These are phyloP conservation scores for Ceratocystis variospora DNA, from an alignment of 2,329 filamentous ascomycete genomes.

Conservation along the genomic window DNA sequence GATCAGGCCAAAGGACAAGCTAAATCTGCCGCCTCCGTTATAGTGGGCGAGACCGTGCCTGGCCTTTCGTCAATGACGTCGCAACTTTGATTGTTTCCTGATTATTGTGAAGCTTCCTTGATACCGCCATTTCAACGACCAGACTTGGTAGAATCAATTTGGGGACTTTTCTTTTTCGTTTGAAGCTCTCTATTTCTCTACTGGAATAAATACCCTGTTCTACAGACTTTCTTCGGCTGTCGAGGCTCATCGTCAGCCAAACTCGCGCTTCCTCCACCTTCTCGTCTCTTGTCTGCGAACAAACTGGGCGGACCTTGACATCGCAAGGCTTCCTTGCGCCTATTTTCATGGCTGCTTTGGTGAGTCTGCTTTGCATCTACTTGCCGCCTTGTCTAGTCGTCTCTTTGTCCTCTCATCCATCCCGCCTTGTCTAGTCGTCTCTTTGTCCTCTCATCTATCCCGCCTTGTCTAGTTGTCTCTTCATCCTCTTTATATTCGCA, in stretches of 20 bases:
- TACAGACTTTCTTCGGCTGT: not conserved
- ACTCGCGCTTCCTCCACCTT: not conserved
- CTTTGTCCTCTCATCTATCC: not conserved
- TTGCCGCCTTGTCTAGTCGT: not conserved
- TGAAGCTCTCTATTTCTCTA: not conserved
- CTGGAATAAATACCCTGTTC: not conserved
- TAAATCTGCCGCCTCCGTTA: not conserved
- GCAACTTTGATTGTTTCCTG: not conserved
- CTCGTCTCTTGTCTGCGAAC: not conserved
- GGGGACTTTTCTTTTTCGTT: not conserved
- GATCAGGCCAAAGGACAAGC: not conserved
- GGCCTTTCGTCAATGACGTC: constrained; percentile 1
- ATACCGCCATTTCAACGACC: not conserved
- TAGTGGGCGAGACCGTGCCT: not conserved
- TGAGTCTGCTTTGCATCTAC: constrained; percentile 2
- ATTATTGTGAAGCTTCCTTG: not conserved
- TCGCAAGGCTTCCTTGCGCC: constrained; percentile 6
- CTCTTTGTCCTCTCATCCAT: not conserved
- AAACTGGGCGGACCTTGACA: not conserved
- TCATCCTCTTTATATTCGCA: not conserved
- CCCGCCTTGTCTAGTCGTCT: not conserved
- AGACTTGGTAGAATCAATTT: too few relatives aligned
- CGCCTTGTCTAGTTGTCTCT: not conserved
- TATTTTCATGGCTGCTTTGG: constrained; percentile 17
- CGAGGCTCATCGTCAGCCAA: not conserved